phyloP scores from a whole-genome alignment of 345 rosid genomes.

The Citrus inodora region DNA sequence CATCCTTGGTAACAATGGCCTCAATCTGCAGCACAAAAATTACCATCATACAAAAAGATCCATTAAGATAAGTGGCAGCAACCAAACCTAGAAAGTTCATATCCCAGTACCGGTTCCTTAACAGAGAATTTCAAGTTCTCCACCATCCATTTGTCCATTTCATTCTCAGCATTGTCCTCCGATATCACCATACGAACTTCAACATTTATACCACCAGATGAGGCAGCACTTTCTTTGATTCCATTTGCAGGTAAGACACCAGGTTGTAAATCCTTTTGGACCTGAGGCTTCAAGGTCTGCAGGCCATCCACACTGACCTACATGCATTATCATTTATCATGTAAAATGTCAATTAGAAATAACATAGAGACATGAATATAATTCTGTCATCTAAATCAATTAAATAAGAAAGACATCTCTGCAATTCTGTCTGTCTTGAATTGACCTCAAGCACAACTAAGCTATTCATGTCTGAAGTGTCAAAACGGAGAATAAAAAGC shows the following conservation, averaged over 20 bases:
- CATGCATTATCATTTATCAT: slow-evolving; percentile 12
- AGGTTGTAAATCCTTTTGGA: slow-evolving; percentile 29
- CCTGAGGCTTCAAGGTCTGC: slow-evolving; percentile 75
- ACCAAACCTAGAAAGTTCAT: slow-evolving; percentile 18
- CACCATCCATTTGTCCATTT: slow-evolving; percentile 63
- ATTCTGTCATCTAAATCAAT: slow-evolving; percentile 1
- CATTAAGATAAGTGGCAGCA: background rate
- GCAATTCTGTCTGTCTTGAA: background rate
- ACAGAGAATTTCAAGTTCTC: slow-evolving; percentile 88
- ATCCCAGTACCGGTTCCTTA: slow-evolving; percentile 74
- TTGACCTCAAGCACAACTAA: background rate
- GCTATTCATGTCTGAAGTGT: background rate
- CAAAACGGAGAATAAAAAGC: background rate
- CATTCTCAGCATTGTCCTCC: slow-evolving; percentile 50
- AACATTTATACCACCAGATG: slow-evolving; percentile 65
- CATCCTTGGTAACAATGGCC: slow-evolving; percentile 81
- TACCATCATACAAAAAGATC: background rate
- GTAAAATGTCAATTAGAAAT: slow-evolving; percentile 1
- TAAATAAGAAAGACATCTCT: background rate
- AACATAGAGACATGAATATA: background rate
- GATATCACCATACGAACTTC: slow-evolving; percentile 63
- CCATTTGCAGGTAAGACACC: slow-evolving; percentile 46
- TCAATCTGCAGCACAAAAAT: slow-evolving; percentile 54
- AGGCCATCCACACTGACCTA: slow-evolving; percentile 84
- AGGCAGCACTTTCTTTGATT: slow-evolving; percentile 43